Evolutionary conservation across 768 basidiomycete genomes (phyloP).

Genomic region (Mrakia frigida): DNA sequence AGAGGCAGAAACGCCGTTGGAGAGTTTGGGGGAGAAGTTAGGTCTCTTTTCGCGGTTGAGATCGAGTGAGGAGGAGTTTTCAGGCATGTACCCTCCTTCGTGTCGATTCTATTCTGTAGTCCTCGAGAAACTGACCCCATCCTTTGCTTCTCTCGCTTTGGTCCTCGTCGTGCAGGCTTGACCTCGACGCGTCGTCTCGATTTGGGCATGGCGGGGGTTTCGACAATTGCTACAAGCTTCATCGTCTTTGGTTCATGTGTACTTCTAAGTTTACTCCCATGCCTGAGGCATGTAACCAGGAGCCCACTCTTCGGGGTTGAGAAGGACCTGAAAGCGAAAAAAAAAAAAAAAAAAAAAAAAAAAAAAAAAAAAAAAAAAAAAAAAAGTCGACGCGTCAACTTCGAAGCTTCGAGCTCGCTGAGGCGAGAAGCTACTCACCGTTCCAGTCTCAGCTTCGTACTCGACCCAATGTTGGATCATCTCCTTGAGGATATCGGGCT

Average conservation of each 20-base stretch:
- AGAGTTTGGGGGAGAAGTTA: no score
- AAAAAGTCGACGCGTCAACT: background rate
- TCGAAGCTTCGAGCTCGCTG: background rate
- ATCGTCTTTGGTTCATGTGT: background rate
- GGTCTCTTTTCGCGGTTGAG: no score
- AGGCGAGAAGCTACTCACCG: background rate
- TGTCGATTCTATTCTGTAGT: no score
- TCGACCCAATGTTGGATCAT: slow-evolving; percentile 23
- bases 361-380: background rate
- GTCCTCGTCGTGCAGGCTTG: no score
- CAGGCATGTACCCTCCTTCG: no score
- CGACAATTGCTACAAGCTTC: background rate
- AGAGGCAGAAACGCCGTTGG: no score
- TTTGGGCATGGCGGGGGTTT: no score
- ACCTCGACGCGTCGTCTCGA: no score
- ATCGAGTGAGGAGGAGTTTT: no score
- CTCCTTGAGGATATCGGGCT: slow-evolving; percentile 16
- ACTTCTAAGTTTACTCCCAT: background rate
- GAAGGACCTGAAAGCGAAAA: background rate
- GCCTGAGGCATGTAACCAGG: background rate
- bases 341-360: background rate
- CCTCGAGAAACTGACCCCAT: no score
- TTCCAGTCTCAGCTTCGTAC: slow-evolving; percentile 15
- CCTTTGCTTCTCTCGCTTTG: no score
- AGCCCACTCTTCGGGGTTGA: background rate